A percentile compares a stretch with the other conserved stretches of the same genome.
Conservation (phyloP, 2,329 filamentous ascomycete genomes). For the Colletotrichum musicola region DNA sequence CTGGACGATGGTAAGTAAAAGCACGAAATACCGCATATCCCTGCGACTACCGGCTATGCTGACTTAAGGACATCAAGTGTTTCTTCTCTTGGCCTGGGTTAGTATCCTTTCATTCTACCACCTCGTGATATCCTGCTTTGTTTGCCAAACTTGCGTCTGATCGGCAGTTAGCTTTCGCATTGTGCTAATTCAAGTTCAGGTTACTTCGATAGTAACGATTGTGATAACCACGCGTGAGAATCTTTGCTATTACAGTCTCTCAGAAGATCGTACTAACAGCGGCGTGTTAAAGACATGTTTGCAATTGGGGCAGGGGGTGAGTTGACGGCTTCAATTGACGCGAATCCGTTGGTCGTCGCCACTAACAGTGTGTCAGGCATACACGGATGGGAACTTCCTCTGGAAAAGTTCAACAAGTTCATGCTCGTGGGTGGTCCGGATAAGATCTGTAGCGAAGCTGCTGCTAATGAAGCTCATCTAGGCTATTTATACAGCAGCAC, state of each 20-base stretch:
- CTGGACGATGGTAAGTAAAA: conserved; percentile 39
- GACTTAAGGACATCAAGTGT: neutral
- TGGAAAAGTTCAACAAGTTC: conserved; percentile 44
- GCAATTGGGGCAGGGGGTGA: conserved; percentile 42
- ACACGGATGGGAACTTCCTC: conserved; percentile 48
- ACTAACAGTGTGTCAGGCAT: conserved; percentile 23
- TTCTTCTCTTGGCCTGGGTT: conserved; percentile 18
- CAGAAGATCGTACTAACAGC: neutral
- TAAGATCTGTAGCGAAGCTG: no score
- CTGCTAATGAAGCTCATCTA: conserved; percentile 16
- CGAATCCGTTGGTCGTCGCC: no score
- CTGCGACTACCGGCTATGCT: no score
- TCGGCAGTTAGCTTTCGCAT: neutral
- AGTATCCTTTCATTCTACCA: neutral
- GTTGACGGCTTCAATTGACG: no score
- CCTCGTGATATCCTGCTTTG: no score
- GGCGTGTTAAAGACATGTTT: conserved; percentile 44
- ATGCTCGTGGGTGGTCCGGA: conserved; percentile 40
- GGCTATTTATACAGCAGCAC: conserved; percentile 45
- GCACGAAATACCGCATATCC: no score
- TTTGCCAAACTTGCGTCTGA: neutral
- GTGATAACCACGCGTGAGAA: conserved; percentile 23
- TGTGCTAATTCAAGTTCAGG: conserved; percentile 7
- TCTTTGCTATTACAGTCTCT: neutral
- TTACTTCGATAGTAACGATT: conserved; percentile 26